phyloP scores from a whole-genome alignment of 768 basidiomycete species.

The Termitomyces sp. region DNA sequence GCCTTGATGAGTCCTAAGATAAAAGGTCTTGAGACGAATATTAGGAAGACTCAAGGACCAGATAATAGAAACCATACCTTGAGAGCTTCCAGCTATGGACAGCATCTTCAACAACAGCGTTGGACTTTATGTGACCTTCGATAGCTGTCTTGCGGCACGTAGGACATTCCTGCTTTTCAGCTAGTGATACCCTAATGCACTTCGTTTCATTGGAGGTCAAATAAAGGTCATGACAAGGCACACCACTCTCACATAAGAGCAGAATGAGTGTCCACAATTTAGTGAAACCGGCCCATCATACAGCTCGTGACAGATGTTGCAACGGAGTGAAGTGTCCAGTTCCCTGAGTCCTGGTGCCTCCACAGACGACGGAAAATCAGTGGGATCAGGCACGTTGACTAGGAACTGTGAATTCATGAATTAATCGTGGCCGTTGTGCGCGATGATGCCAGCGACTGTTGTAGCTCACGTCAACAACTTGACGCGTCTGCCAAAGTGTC shows the following conservation, averaged over 20 bases:
- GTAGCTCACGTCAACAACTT: too few species aligned
- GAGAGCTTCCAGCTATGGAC: constrained; percentile 70
- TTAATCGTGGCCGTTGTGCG: constrained; percentile 22
- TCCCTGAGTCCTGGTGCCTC: constrained; percentile 53
- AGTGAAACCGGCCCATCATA: constrained; percentile 74
- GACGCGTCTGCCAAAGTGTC: neutral
- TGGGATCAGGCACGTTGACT: constrained; percentile 55
- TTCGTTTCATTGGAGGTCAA: constrained; percentile 25
- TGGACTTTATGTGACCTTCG: constrained; percentile 66
- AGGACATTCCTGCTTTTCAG: constrained; percentile 68
- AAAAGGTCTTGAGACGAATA: constrained; percentile 33
- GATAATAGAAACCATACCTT: constrained; percentile 43
- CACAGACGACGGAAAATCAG: constrained; percentile 58
- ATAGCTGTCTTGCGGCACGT: constrained; percentile 57
- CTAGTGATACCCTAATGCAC: constrained; percentile 69
- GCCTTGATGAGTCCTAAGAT: constrained; percentile 37
- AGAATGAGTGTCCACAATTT: constrained; percentile 79
- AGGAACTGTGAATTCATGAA: constrained; percentile 22
- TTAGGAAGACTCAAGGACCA: neutral
- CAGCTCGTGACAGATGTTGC: constrained; percentile 74
- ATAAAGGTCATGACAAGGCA: neutral
- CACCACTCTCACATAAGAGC: constrained; percentile 56
- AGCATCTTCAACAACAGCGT: constrained; percentile 67
- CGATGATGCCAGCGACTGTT: too few species aligned
- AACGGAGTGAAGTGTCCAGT: constrained; percentile 67